Evolutionary conservation across 2,329 filamentous ascomycete genomes (phyloP).

Genomic region (Colletotrichum theobromicola): DNA sequence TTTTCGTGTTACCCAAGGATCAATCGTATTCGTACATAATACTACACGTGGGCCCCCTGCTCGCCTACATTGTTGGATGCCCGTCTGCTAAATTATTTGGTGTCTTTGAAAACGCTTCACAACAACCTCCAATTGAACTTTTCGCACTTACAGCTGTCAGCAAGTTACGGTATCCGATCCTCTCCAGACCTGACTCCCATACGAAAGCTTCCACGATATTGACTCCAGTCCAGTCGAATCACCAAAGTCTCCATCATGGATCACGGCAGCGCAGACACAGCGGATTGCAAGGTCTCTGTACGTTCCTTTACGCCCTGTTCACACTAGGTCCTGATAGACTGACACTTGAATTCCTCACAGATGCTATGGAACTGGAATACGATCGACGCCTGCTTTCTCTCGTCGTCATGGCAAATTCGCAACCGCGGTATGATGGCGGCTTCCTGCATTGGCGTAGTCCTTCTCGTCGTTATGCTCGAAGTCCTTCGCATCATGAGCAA

Average conservation of each 20-base stretch:
- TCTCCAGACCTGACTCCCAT: neutral
- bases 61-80: accelerated
- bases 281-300: conserved; percentile 35
- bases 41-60: neutral
- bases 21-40: neutral
- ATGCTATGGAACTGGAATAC: conserved; percentile 19
- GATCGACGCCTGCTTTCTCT: conserved; percentile 6
- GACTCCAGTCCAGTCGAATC: neutral
- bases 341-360: neutral
- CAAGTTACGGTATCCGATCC: neutral
- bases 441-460: neutral
- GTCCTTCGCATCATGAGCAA: neutral
- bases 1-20: neutral
- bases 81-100: neutral
- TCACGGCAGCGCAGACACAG: conserved; percentile 20
- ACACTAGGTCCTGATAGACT: neutral
- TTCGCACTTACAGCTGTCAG: too few relatives aligned
- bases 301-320: neutral
- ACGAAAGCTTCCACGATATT: neutral
- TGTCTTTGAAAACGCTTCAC: neutral
- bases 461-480: conserved; percentile 1
- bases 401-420: neutral
- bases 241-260: neutral
- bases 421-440: conserved; percentile 16
- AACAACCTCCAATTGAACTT: neutral